phyloP scores from a whole-genome alignment of 2,329 filamentous ascomycete species.

The Calonectria henricotiae region DNA sequence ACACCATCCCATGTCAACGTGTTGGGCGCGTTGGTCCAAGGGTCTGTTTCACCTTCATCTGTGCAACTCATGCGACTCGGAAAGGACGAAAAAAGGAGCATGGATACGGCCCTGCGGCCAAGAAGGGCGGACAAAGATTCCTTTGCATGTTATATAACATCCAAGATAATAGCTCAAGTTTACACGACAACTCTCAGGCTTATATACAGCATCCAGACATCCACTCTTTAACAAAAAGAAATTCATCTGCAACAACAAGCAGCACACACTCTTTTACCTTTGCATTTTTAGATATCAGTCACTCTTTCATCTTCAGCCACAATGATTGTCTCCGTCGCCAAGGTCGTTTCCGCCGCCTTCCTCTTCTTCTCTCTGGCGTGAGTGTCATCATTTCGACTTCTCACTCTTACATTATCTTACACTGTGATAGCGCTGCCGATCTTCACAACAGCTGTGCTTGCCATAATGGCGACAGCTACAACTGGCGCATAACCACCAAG shows the following conservation, averaged over 20 bases:
- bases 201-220: constrained; percentile 20
- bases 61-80: constrained; percentile 6
- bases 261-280: constrained; percentile 10
- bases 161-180: constrained; percentile 12
- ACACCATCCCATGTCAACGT: background rate
- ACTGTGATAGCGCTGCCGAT: constrained; percentile 27
- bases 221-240: constrained; percentile 5
- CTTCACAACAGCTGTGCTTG: constrained; percentile 46
- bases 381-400: background rate
- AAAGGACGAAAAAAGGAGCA: constrained; percentile 1
- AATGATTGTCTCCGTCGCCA: constrained; percentile 40
- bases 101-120: constrained; percentile 8
- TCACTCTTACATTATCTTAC: constrained; percentile 10
- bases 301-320: constrained; percentile 22
- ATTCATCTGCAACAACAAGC: constrained; percentile 1
- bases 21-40: background rate
- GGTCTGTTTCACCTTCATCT: constrained; percentile 24
- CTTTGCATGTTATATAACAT: constrained; percentile 3
- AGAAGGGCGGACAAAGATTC: background rate
- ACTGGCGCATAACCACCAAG: constrained; percentile 44
- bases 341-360: constrained; percentile 35
- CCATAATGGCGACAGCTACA: constrained; percentile 46
- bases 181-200: background rate
- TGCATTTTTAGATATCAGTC: constrained; percentile 35
- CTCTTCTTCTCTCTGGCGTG: constrained; percentile 42